A percentile compares a stretch with the other conserved stretches of the same genome.
Evolutionary conservation across 768 basidiomycete genomes (phyloP).

Genomic region (Agrocybe praecox): DNA sequence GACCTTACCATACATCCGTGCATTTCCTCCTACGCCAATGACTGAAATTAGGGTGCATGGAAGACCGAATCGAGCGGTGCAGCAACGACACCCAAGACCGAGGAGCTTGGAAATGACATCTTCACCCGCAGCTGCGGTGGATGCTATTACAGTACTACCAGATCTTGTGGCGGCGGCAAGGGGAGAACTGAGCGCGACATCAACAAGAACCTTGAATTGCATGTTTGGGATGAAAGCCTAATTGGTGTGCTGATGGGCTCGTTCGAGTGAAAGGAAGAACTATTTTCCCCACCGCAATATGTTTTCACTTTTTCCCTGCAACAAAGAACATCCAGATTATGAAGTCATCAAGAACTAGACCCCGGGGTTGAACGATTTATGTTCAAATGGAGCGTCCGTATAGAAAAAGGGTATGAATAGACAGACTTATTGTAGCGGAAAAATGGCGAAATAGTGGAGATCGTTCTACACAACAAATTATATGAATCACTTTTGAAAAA

Average conservation of each 20-base stretch:
- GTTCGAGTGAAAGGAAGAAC: constrained; percentile 10
- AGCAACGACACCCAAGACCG: constrained; percentile 20
- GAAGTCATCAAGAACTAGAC: too few species aligned
- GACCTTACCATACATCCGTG: too few species aligned
- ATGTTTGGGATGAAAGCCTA: constrained; percentile 4
- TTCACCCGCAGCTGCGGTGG: constrained; percentile 7
- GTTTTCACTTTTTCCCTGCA: too few species aligned
- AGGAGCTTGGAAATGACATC: constrained; percentile 12
- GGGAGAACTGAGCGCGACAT: constrained; percentile 9
- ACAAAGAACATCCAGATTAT: too few species aligned
- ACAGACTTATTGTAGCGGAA: too few species aligned
- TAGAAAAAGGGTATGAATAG: too few species aligned
- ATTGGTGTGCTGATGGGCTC: constrained; percentile 3
- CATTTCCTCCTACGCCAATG: constrained; percentile 11
- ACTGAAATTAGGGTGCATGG: constrained; percentile 19
- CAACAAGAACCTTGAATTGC: constrained; percentile 15
- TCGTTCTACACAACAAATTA: too few species aligned
- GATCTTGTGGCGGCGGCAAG: constrained; percentile 18
- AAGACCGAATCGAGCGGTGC: constrained; percentile 13
- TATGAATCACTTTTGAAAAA: too few species aligned
- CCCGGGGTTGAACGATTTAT: too few species aligned
- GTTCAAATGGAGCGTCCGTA: too few species aligned
- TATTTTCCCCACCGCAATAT: not conserved
- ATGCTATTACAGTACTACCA: constrained; percentile 24
- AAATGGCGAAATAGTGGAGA: too few species aligned